phyloP scores from a whole-genome alignment of 805 yeast genomes.

The Hanseniaspora mollemarum region DNA sequence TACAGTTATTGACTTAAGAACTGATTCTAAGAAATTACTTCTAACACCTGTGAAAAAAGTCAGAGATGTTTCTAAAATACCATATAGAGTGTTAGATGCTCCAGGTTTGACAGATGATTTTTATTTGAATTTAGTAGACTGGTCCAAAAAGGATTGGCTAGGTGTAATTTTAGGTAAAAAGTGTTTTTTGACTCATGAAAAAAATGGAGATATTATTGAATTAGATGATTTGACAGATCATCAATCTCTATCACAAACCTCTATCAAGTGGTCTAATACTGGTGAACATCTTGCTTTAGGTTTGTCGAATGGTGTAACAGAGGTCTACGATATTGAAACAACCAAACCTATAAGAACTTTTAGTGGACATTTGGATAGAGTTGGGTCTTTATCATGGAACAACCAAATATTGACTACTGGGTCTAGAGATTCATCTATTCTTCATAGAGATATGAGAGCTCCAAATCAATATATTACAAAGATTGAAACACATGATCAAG shows the following conservation, averaged over 20 bases:
- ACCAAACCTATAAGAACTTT: conserved; percentile 75
- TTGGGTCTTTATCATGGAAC: conserved; percentile 86
- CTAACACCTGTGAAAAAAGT: conserved; percentile 73
- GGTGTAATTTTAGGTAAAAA: conserved; percentile 85
- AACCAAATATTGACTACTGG: conserved; percentile 82
- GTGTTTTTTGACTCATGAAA: conserved; percentile 85
- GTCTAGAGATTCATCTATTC: conserved; percentile 67
- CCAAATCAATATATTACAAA: conserved; percentile 69
- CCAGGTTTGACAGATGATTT: conserved; percentile 92
- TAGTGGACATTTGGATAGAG: conserved; percentile 82
- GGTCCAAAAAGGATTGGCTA: conserved; percentile 82
- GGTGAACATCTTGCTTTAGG: conserved; percentile 95
- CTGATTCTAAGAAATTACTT: conserved; percentile 69
- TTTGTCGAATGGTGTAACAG: conserved; percentile 73
- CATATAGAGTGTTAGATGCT: conserved; percentile 88
- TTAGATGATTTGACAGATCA: conserved; percentile 43
- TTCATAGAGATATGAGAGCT: conserved; percentile 83
- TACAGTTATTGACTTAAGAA: conserved; percentile 36
- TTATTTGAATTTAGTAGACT: conserved; percentile 80
- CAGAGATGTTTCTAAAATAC: conserved; percentile 70
- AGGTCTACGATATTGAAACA: conserved; percentile 86
- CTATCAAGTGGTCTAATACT: conserved; percentile 84
- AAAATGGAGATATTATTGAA: conserved; percentile 68
- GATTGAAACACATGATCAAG: conserved; percentile 73
- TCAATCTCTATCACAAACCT: conserved; percentile 33